These are phyloP conservation scores for Podospora didyma DNA, from an alignment of 495 filamentous ascomycete species.

Conservation along the genomic window DNA sequence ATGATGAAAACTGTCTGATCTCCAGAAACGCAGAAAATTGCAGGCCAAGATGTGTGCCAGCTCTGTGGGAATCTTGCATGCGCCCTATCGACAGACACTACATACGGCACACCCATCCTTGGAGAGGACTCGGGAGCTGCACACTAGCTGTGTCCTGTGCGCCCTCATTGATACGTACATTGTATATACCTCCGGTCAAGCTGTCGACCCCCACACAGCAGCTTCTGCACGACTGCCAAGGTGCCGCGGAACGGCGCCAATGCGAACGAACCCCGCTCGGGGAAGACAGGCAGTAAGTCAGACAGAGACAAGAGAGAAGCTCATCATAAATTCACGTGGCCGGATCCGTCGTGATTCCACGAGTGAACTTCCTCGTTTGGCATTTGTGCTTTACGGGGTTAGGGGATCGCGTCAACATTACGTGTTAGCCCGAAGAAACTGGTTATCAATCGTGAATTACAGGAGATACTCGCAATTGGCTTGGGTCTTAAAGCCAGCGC, in stretches of 20 bases:
- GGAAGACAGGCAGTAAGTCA: background rate
- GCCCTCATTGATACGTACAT: background rate
- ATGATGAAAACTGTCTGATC: background rate
- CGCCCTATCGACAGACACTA: background rate
- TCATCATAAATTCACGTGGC: background rate
- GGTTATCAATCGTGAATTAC: too few species aligned
- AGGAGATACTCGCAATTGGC: too few species aligned
- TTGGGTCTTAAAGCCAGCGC: background rate
- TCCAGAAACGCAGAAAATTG: slow-evolving; percentile 9
- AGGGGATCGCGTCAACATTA: too few species aligned
- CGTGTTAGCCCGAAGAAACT: too few species aligned
- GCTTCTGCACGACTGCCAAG: background rate
- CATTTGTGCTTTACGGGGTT: too few species aligned
- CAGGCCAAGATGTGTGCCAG: slow-evolving; percentile 11
- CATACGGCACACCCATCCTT: background rate
- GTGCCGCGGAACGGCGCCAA: slow-evolving; percentile 3
- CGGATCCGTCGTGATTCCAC: background rate
- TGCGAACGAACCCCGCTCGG: slow-evolving; percentile 4
- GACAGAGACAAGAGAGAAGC: background rate
- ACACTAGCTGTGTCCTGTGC: background rate
- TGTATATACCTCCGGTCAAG: background rate
- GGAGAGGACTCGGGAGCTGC: background rate
- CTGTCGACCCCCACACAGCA: slow-evolving; percentile 11
- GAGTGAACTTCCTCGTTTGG: background rate
- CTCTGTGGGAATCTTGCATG: slow-evolving; percentile 30